phyloP scores from a whole-genome alignment of 805 yeast genomes.

The Kurtzmaniella cleridarum region DNA sequence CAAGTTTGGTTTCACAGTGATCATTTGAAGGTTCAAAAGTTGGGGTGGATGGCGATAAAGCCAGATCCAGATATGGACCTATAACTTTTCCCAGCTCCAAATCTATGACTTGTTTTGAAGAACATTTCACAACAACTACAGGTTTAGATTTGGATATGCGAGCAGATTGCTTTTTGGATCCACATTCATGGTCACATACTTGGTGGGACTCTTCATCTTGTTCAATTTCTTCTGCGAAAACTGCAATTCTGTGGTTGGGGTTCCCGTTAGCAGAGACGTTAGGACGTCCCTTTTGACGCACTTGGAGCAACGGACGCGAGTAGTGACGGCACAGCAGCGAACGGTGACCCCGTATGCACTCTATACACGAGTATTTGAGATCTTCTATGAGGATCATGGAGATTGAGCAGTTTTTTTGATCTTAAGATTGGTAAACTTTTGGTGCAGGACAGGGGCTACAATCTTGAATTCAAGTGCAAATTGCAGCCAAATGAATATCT shows the following conservation, averaged over 20 bases:
- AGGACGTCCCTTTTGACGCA: conserved; percentile 88
- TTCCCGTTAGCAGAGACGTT: conserved; percentile 47
- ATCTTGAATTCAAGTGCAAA: too few relatives aligned
- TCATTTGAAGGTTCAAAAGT: not conserved
- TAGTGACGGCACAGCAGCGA: conserved; percentile 84
- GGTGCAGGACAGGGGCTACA: too few relatives aligned
- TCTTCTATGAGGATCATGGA: conserved; percentile 74
- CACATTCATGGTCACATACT: not conserved
- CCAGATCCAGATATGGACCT: conserved; percentile 29
- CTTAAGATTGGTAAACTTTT: too few relatives aligned
- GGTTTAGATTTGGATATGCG: conserved; percentile 9
- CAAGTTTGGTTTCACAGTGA: too few relatives aligned
- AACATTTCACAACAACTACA: conserved; percentile 29
- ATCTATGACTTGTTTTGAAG: conserved; percentile 37
- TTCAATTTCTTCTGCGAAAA: conserved; percentile 41
- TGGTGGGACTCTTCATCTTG: not conserved
- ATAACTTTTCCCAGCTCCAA: conserved; percentile 30
- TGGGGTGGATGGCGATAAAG: not conserved
- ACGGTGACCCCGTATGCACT: conserved; percentile 90
- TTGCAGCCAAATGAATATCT: too few relatives aligned
- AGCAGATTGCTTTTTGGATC: not conserved
- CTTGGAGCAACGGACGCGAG: conserved; percentile 74
- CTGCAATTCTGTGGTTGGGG: conserved; percentile 54
- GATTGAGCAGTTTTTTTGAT: too few relatives aligned
- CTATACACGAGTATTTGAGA: conserved; percentile 75